phyloP scores from a whole-genome alignment of 2,329 filamentous ascomycete genomes.

The Dactylellina drechsleri region DNA sequence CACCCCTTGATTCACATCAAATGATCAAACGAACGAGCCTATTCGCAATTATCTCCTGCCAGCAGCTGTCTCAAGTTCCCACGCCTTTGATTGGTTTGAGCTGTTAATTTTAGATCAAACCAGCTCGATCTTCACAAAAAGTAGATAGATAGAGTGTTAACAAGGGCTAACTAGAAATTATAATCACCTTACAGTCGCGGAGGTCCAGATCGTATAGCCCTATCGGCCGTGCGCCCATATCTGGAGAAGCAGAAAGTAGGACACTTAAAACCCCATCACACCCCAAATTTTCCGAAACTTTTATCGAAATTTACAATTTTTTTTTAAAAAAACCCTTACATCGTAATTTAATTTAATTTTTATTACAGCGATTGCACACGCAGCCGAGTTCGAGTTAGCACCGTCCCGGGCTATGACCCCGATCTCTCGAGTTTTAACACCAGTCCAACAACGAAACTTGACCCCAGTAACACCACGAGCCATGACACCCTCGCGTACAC shows the following conservation, averaged over 20 bases:
- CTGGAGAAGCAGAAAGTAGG: neutral
- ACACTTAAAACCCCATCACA: too few relatives aligned
- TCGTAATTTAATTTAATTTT: neutral
- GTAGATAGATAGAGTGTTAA: too few relatives aligned
- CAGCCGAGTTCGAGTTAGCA: neutral
- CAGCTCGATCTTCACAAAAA: too few relatives aligned
- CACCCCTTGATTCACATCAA: too few relatives aligned
- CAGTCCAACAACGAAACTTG: slow-evolving; percentile 4
- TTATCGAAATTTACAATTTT: neutral
- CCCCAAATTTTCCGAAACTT: too few relatives aligned
- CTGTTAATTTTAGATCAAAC: too few relatives aligned
- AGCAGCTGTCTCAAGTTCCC: too few relatives aligned
- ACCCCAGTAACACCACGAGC: slow-evolving; percentile 13
- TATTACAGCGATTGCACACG: slow-evolving; percentile 9
- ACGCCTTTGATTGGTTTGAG: too few relatives aligned
- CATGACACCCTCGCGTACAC: neutral
- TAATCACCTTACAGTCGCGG: too few relatives aligned
- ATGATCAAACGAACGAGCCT: too few relatives aligned
- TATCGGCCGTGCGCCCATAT: neutral
- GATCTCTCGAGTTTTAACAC: neutral
- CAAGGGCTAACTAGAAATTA: too few relatives aligned
- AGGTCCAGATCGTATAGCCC: neutral
- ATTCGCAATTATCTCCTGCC: too few relatives aligned
- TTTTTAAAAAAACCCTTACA: neutral
- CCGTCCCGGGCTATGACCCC: neutral